Evolutionary conservation across 2,329 filamentous ascomycete genomes (phyloP).

Genomic region (Fusarium decemcellulare): DNA sequence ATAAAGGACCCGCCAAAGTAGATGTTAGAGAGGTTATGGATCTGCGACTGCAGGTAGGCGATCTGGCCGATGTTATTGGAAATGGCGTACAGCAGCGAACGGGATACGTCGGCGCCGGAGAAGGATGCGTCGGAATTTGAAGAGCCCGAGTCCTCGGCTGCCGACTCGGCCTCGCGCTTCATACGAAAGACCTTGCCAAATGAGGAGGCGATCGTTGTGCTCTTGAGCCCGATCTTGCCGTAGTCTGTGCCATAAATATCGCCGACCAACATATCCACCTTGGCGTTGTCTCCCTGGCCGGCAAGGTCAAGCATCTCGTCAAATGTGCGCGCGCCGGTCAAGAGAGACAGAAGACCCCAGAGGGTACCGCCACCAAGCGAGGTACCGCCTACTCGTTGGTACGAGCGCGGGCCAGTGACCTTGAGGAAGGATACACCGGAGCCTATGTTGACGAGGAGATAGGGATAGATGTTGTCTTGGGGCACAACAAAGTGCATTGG

Average conservation of each 20-base stretch:
- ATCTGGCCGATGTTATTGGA: constrained; percentile 99
- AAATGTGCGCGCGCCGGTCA: constrained; percentile 95
- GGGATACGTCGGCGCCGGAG: constrained; percentile 86
- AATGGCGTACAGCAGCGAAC: constrained; percentile 93
- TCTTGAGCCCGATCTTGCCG: constrained; percentile 95
- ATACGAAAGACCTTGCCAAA: constrained; percentile 98
- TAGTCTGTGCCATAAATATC: constrained; percentile 99
- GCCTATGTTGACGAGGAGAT: constrained; percentile 97
- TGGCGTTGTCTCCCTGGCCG: constrained; percentile 90
- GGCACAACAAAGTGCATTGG: constrained; percentile 91
- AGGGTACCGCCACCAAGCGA: constrained; percentile 97
- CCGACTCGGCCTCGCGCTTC: constrained; percentile 86
- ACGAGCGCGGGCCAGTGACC: constrained; percentile 89
- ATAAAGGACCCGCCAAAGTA: constrained; percentile 99
- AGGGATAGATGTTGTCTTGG: constrained; percentile 89
- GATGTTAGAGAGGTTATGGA: constrained; percentile 90
- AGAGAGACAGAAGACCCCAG: constrained; percentile 91
- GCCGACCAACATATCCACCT: constrained; percentile 96
- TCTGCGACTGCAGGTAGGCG: constrained; percentile 96
- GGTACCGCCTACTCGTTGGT: constrained; percentile 92
- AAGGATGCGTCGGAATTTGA: constrained; percentile 70
- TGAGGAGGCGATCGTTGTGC: constrained; percentile 93
- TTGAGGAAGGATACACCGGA: constrained; percentile 98
- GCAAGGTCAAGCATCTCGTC: constrained; percentile 97
- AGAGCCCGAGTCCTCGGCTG: constrained; percentile 80